phyloP scores from a whole-genome alignment of 768 basidiomycete species.

The Leccinellum luteum region DNA sequence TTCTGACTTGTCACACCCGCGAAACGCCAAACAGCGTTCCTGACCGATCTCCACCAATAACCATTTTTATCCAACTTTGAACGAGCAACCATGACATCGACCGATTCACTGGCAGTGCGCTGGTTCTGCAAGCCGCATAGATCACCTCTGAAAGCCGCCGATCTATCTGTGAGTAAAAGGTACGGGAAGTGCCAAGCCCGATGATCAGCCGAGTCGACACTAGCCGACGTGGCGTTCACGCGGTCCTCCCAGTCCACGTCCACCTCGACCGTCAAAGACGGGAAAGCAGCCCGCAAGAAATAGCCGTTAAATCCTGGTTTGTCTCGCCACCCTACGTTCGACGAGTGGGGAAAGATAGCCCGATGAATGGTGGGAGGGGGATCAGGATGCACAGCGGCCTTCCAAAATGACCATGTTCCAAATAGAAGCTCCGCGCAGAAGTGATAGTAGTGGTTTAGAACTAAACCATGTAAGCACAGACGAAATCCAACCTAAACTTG shows the following conservation, averaged over 20 bases:
- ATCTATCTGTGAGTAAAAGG: conserved; percentile 69
- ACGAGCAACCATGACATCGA: conserved; percentile 46
- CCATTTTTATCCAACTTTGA: conserved; percentile 35
- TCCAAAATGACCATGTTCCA: conserved; percentile 75
- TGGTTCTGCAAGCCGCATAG: conserved; percentile 64
- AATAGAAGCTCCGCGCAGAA: conserved; percentile 80
- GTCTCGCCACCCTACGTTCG: conserved; percentile 69
- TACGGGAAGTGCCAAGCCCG: conserved; percentile 72
- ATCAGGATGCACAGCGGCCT: conserved; percentile 42
- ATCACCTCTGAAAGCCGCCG: conserved; percentile 68
- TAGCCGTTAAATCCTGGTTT: conserved; percentile 73
- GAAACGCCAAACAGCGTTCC: conserved; percentile 63
- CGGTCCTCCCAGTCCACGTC: conserved; percentile 73
- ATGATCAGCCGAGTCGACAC: conserved; percentile 21
- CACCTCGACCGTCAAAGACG: conserved; percentile 65
- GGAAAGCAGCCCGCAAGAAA: conserved; percentile 72
- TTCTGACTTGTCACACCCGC: conserved; percentile 44
- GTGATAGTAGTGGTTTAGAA: conserved; percentile 87
- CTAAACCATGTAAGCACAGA: conserved; percentile 15
- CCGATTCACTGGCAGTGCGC: conserved; percentile 69
- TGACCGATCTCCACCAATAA: conserved; percentile 80
- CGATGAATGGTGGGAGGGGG: conserved; percentile 59
- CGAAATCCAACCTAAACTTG: not conserved
- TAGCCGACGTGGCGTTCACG: conserved; percentile 28
- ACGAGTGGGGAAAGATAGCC: conserved; percentile 66